Base-by-base conservation (phyloP, 306 rosid species). In the Sindora glabra region DNA sequence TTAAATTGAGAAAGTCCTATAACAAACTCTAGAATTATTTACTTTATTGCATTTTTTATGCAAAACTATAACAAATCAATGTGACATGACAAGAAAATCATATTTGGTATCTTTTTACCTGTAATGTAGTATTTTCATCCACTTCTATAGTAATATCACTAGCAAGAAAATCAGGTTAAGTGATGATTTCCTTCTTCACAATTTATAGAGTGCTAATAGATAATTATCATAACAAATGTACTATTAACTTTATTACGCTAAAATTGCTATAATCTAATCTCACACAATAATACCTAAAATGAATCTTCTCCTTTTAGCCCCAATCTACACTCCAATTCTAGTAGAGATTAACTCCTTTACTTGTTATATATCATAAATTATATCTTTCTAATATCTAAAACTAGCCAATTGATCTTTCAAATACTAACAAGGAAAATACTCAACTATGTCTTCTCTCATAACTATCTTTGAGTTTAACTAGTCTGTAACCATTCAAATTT, bases 241-340 rank as follows among this genome's bases (percentile, higher is more conserved):
- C 49, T n/a, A 56, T 42, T 26, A 46, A 47, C 67, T 41, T 65
- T 16, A 23, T 30, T 53, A 47, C 45, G 22, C n/a, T n/a, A n/a
- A n/a, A n/a, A n/a, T n/a, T n/a, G n/a, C n/a, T n/a, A 17, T 37
- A 13, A 36, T 10, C 23, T 14, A 42, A 21, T 27, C 48, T 55
- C 17, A 23, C 50, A 25, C 18, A 6, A 44, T 23, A 48, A 45
- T 52, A 62, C 58, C 16, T 57, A 54, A 66, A 5, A 19, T 30
- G 45, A 52, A 92, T 97, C 99, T 89, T 86, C 74, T 89, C 99
- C 71, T 94, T 94, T 79, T 94, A 84, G 53, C 99, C 99, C 99
- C 99, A 94, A 71, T 94, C 99, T 44, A 94, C 95, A 42, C 97
- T 86, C 99, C 99, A 94, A 64, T 94, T 94, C 40, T 97, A 80